Conservation (phyloP, 2,329 filamentous ascomycete genomes). For the Aspergillus melleus region DNA sequence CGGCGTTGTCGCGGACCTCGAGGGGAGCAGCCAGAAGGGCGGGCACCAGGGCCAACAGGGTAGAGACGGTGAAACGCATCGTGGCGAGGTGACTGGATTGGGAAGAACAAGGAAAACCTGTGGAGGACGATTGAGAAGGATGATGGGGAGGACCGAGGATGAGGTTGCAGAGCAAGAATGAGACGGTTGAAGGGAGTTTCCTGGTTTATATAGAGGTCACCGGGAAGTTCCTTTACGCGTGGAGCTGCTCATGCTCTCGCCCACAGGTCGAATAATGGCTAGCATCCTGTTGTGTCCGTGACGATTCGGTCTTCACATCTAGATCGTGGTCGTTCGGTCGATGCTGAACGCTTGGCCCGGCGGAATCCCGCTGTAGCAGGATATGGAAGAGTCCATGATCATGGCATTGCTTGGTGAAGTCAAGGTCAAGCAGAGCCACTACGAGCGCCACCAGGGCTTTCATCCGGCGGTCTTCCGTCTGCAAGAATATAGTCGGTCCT, state of each 20-base stretch:
- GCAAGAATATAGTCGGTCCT: background rate
- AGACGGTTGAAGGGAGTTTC: background rate
- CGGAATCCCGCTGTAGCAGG: conserved; percentile 17
- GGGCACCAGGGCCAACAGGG: background rate
- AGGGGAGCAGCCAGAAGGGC: background rate
- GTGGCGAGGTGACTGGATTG: background rate
- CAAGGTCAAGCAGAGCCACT: background rate
- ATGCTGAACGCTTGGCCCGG: conserved; percentile 22
- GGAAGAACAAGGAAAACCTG: background rate
- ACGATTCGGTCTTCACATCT: background rate
- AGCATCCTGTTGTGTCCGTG: background rate
- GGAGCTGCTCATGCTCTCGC: background rate
- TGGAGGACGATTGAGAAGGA: background rate
- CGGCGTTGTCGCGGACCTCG: background rate
- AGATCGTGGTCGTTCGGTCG: too few species aligned
- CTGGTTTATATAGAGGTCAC: background rate
- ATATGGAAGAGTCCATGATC: background rate
- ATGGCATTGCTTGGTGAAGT: background rate
- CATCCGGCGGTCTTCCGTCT: background rate
- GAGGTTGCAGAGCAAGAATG: background rate
- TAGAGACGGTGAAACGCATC: background rate
- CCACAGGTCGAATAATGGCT: background rate
- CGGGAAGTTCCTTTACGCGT: background rate
- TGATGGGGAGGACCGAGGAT: background rate
- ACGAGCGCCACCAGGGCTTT: background rate